These are phyloP conservation scores for Vairimorpha necatrix DNA, from an alignment of 371 early-diverging fungal genomes.

Conservation along the genomic window DNA sequence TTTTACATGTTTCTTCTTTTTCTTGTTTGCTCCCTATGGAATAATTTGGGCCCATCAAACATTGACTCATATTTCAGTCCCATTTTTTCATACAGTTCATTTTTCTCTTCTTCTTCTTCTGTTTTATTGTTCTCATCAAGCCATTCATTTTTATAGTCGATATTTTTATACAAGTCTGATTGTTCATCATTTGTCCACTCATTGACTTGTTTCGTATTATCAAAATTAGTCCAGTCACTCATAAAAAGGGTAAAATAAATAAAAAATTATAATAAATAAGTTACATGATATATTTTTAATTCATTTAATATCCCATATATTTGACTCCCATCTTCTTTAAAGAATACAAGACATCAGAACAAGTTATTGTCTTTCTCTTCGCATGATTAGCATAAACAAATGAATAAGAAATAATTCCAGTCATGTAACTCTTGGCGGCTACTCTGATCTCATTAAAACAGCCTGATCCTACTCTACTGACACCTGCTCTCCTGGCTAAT, in stretches of 20 bases:
- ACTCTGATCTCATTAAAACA: slow-evolving; percentile 95
- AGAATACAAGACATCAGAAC: slow-evolving; percentile 83
- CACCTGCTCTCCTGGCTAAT: slow-evolving; percentile 99
- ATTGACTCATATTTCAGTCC: background rate
- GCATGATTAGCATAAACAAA: slow-evolving; percentile 98
- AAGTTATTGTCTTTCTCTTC: slow-evolving; percentile 97
- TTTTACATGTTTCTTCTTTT: background rate
- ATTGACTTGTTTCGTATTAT: background rate
- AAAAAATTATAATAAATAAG: background rate
- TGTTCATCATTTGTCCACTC: background rate
- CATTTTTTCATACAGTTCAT: background rate
- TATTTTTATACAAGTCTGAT: slow-evolving; percentile 10
- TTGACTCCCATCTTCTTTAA: slow-evolving; percentile 92
- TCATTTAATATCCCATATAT: slow-evolving; percentile 63
- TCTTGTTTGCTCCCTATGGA: slow-evolving; percentile 10
- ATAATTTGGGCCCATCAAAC: slow-evolving; percentile 19
- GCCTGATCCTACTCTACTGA: slow-evolving; percentile 96
- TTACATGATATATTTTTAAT: background rate
- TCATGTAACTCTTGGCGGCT: slow-evolving; percentile 90
- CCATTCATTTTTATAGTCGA: slow-evolving; percentile 11
- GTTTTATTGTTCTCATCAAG: background rate
- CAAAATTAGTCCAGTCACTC: background rate
- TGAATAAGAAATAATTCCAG: slow-evolving; percentile 89
- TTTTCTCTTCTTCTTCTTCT: background rate
- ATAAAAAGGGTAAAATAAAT: background rate